Evolutionary conservation across 2,329 filamentous ascomycete genomes (phyloP), one percentile per base, ranked within the genome.

Genomic region (Trichothecium sympodiale): DNA sequence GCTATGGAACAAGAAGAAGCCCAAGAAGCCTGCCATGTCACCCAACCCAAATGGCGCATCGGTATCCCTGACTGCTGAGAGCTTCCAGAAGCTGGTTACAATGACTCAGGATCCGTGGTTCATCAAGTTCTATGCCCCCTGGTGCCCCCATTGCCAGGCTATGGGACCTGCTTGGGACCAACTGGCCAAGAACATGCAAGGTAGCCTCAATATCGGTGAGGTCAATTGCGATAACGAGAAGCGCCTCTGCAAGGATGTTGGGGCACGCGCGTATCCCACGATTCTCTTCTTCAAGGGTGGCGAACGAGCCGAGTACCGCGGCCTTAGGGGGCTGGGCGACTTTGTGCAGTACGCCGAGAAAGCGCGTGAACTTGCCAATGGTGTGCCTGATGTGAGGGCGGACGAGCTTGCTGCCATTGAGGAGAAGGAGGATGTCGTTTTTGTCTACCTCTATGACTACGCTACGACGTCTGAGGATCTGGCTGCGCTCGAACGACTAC

Each of bases 121-220:
- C 53, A 78, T 98, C 68, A 98, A 98, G 60, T 96, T 98, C 56
- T 96, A 95, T 56, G 88, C 86, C 14, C 93, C 91, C 5, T 96
- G 89, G 91, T 98, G 91, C 57, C 77, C 80, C 47, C 91, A 98
- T 60, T 98, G 93, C 59, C 84, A 94, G 61, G 84, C 84, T 27
- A 77, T 98, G 71, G 85, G 83, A 26, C 83, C 91, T 3, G 87
- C 78, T 44, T 98, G 91, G 91, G 67, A 77, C 42, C 83, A 89
- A 50, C 76, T 98, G 60, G 83, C 83, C 31, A 87, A 88, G 54
- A 85, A 89, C 52, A 91, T 95, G 84, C 77, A 87, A 57, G 83
- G 82, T 30, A 79, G 76, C 44, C 74, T 98, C 40, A 95, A 96
- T 53, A 70, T 98, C 50, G 91, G 89, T 40, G 88, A 96, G 57